Base-by-base conservation (phyloP, 768 basidiomycete genomes). In the Rhizopogon vulgaris region DNA sequence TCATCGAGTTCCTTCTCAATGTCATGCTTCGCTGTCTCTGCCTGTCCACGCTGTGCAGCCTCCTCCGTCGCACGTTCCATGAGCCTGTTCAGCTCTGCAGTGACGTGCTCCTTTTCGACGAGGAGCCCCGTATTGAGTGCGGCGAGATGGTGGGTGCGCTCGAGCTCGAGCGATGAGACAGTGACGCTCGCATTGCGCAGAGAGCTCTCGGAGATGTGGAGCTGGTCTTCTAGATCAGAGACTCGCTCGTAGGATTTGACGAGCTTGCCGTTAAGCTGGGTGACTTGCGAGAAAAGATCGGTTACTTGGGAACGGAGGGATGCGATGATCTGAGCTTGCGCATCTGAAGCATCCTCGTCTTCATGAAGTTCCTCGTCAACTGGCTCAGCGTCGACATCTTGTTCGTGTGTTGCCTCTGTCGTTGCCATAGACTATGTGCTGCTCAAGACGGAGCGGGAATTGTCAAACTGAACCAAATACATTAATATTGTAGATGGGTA, bases 1-100 rank as follows among this genome's bases (percentile, higher is more conserved):
- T 95, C 91, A 64, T 96, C 94, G 47, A 99, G 74, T 55, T 99
- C 95, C 71, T 87, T 83, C 73, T 99, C 95, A 47, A 99, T 95
- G 56, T 82, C 83, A 1, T 66, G 73, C 32, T 85, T 80, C 4
- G 91, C 93, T 46, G 74, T 82, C 68, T 95, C 94, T 1, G 94
- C 94, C 66, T 91, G 85, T 11, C 93, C 94, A 12, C 95, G 80
- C 58, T 86, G 82, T 1, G 90, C 84, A 12, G 94, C 93, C 71
- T 96, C 95, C 61, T 95, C 92, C 17, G 92, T 90, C n/a, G 94
- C 86, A 56, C 85, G 87, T 60, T 94, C 90, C 84, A 97, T 97
- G 54, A 99, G 73, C 28, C 94, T 80, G 58, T 84, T 94, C 53
- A 99, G 84, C 72, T 99, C 95, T 3, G 84, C 66, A 8, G 90